phyloP scores from a whole-genome alignment of 257 asterid species.

The Plantago elongata region DNA sequence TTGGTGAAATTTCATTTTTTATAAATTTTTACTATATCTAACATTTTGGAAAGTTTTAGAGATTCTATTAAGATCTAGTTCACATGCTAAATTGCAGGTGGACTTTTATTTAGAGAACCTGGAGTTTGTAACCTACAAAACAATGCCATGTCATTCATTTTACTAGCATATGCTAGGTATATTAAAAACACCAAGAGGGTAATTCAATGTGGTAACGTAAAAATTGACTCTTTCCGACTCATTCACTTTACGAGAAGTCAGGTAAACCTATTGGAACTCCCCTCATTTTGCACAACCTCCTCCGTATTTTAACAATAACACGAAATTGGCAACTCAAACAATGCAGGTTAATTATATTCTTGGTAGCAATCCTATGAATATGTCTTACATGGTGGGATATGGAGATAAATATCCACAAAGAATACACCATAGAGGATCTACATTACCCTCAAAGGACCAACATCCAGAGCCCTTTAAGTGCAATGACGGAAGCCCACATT shows the following conservation, averaged over 20 bases:
- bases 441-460: constrained; percentile 30
- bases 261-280: constrained; percentile 3
- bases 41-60: not conserved
- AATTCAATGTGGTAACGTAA: constrained; percentile 22
- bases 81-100: constrained; percentile 21
- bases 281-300: not conserved
- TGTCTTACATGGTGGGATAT: constrained; percentile 53
- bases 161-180: constrained; percentile 35
- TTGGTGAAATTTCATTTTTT: not conserved
- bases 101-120: constrained; percentile 23
- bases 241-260: constrained; percentile 29
- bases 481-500: constrained; percentile 35
- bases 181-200: constrained; percentile 17
- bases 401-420: constrained; percentile 34
- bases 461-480: constrained; percentile 33
- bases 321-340: not conserved
- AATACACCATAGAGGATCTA: constrained; percentile 47
- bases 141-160: constrained; percentile 31
- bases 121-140: constrained; percentile 34
- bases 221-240: constrained; percentile 19
- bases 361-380: constrained; percentile 38
- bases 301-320: not conserved
- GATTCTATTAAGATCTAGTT: not conserved
- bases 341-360: constrained; percentile 43
- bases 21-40: not conserved